A percentile compares a stretch with the other conserved stretches of the same genome.
Evolutionary conservation across 2,329 filamentous ascomycete genomes (phyloP).

Genomic region (Thielaviopsis punctulata): DNA sequence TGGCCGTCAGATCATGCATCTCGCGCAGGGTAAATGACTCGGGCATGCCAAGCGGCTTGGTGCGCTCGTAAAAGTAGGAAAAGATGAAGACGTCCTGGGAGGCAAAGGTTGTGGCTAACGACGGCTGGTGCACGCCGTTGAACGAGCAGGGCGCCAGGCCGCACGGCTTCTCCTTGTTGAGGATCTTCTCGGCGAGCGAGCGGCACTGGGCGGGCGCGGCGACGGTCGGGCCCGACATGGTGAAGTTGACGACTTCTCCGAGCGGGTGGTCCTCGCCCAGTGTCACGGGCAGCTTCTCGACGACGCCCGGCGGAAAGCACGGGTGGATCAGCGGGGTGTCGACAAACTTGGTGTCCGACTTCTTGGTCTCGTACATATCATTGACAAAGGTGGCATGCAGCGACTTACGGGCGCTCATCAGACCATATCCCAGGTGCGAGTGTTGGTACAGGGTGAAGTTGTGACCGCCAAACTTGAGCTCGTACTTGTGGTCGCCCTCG

Average conservation of each 20-base stretch:
- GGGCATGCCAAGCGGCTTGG: slow-evolving; percentile 89
- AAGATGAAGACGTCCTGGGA: slow-evolving; percentile 90
- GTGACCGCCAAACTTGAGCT: slow-evolving; percentile 74
- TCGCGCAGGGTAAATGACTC: slow-evolving; percentile 87
- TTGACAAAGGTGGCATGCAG: slow-evolving; percentile 64
- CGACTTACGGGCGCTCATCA: slow-evolving; percentile 85
- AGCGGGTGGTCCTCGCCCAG: slow-evolving; percentile 50
- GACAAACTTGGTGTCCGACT: slow-evolving; percentile 47
- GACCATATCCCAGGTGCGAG: slow-evolving; percentile 88
- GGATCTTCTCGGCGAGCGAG: slow-evolving; percentile 71
- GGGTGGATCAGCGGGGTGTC: slow-evolving; percentile 60
- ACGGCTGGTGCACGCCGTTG: slow-evolving; percentile 90
- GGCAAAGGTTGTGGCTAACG: slow-evolving; percentile 78
- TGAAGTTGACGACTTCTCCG: slow-evolving; percentile 48
- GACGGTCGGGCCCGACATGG: slow-evolving; percentile 69
- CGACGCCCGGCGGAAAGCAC: slow-evolving; percentile 68
- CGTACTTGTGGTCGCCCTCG: slow-evolving; percentile 91
- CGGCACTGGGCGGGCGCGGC: slow-evolving; percentile 76
- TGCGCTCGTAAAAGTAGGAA: slow-evolving; percentile 96
- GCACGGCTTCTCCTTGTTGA: slow-evolving; percentile 74
- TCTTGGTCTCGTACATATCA: slow-evolving; percentile 48
- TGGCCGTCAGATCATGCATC: slow-evolving; percentile 67
- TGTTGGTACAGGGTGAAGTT: slow-evolving; percentile 93
- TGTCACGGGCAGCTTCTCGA: slow-evolving; percentile 49
- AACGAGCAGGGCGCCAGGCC: slow-evolving; percentile 86